Evolutionary conservation across 75 land plant species (phyloP).

Genomic region (Ceratopteris richardii): DNA sequence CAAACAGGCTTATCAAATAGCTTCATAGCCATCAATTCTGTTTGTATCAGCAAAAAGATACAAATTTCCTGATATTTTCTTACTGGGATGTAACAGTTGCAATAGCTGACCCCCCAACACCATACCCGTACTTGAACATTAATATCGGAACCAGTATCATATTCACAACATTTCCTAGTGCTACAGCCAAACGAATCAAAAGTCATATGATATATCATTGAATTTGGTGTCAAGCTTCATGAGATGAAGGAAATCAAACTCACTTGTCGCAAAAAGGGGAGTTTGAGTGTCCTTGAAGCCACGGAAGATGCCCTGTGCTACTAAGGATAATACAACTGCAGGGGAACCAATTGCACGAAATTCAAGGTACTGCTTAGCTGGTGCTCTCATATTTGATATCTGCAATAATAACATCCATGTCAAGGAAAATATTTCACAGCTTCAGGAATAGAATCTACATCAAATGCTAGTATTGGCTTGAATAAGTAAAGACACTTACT

Average conservation of each 20-base stretch:
- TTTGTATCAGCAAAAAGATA: too few species aligned
- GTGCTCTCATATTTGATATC: conserved; percentile 66
- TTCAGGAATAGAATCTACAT: not conserved
- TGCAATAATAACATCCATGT: conserved; percentile 7
- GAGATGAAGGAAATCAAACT: conserved; percentile 1
- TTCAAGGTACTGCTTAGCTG: conserved; percentile 61
- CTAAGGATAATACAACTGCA: conserved; percentile 80
- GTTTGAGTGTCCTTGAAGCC: conserved; percentile 89
- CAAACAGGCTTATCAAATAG: too few species aligned
- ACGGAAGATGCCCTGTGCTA: conserved; percentile 81
- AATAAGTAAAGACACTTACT: conserved; percentile 6
- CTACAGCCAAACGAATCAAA: conserved; percentile 31
- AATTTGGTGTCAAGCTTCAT: too few species aligned
- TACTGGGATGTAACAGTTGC: conserved; percentile 85
- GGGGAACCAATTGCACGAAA: conserved; percentile 82
- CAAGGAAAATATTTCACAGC: not conserved
- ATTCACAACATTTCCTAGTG: conserved; percentile 67
- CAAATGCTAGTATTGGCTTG: not conserved
- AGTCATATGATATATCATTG: too few species aligned
- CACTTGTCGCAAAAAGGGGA: conserved; percentile 80
- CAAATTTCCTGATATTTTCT: too few species aligned
- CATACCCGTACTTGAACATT: conserved; percentile 48
- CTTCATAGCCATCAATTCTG: too few species aligned
- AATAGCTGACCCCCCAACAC: conserved; percentile 78
- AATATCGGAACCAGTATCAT: conserved; percentile 67